Evolutionary conservation across 192 early-diverging fungal species (phyloP).

Genomic region (Podila clonocystis): DNA sequence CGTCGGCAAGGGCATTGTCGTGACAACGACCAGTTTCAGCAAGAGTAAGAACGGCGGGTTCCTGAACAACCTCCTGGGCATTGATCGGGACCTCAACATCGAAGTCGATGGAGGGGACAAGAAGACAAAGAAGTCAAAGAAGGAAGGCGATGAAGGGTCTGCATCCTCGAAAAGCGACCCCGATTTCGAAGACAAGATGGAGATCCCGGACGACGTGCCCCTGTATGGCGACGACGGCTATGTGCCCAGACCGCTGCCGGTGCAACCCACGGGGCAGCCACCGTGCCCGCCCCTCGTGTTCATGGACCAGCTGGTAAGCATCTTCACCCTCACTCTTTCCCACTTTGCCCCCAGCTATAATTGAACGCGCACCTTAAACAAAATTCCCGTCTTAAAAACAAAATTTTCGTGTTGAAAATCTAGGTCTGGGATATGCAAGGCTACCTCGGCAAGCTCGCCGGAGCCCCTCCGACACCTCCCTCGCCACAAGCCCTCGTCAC

Average conservation of each 20-base stretch:
- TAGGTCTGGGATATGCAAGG: background rate
- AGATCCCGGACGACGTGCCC: background rate
- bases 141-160: too few species aligned
- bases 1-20: background rate
- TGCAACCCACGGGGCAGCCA: background rate
- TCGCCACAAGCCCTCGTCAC: background rate
- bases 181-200: background rate
- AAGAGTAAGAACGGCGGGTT: background rate
- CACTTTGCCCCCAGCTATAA: too few species aligned
- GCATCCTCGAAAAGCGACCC: too few species aligned
- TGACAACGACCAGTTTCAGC: background rate
- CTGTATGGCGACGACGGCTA: conserved; percentile 4
- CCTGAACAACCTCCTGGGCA: background rate
- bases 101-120: background rate
- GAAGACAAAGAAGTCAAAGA: background rate
- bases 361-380: too few species aligned
- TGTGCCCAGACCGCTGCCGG: conserved; percentile 3
- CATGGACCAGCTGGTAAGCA: conserved; percentile 5
- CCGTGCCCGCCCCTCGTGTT: background rate
- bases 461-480: background rate
- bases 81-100: background rate
- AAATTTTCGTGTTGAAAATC: too few species aligned
- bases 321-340: too few species aligned
- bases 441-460: background rate
- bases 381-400: too few species aligned